Evolutionary conservation across 345 rosid species (phyloP).

Genomic region (Jatropha curcas): DNA sequence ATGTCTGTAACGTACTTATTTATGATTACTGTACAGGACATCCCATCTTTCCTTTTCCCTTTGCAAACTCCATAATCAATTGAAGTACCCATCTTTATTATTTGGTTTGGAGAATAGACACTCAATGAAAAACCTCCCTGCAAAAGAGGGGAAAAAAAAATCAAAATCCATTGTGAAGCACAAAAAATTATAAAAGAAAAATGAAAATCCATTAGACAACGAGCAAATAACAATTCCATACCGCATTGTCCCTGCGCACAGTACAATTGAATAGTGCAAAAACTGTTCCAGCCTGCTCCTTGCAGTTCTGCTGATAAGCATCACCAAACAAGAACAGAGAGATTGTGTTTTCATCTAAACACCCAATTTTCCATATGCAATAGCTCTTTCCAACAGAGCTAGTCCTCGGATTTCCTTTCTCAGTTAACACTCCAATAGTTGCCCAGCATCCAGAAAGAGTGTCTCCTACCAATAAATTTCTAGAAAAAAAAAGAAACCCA

Average conservation of each 20-base stretch:
- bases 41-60: slow-evolving; percentile 77
- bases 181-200: too few relatives aligned
- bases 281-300: slow-evolving; percentile 67
- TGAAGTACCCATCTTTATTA: slow-evolving; percentile 74
- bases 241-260: slow-evolving; percentile 63
- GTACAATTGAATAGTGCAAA: slow-evolving; percentile 73
- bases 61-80: slow-evolving; percentile 88
- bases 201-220: neutral
- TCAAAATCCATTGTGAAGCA: slow-evolving; percentile 2
- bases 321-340: slow-evolving; percentile 93
- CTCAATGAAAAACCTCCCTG: slow-evolving; percentile 86
- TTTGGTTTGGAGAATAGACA: slow-evolving; percentile 58
- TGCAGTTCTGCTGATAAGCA: slow-evolving; percentile 56
- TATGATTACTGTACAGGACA: slow-evolving; percentile 61
- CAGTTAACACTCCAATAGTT: slow-evolving; percentile 77
- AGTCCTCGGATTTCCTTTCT: slow-evolving; percentile 69
- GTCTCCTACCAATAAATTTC: slow-evolving; percentile 77
- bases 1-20: slow-evolving; percentile 56
- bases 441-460: slow-evolving; percentile 86
- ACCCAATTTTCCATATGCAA: slow-evolving; percentile 69
- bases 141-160: slow-evolving; percentile 17
- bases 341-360: slow-evolving; percentile 56
- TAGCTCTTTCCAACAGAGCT: slow-evolving; percentile 77
- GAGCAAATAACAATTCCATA: slow-evolving; percentile 27
- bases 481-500: slow-evolving; percentile 28